These are phyloP conservation scores for Aspergillus felis DNA, from an alignment of 2,329 filamentous ascomycete genomes.

Conservation along the genomic window DNA sequence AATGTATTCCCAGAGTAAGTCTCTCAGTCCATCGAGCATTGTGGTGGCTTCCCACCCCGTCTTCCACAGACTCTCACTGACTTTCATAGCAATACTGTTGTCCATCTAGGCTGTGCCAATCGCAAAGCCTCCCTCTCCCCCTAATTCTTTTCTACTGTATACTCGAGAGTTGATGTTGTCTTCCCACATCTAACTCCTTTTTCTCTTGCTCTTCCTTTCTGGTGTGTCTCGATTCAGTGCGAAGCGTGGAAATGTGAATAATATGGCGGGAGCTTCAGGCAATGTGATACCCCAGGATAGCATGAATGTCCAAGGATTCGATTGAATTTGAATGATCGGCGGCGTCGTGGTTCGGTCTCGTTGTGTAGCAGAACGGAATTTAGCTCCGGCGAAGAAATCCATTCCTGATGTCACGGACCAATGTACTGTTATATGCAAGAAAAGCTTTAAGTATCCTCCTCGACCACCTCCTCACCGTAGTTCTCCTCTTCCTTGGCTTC, in stretches of 20 bases:
- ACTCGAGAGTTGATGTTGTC: conserved; percentile 3
- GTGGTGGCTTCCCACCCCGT: not conserved
- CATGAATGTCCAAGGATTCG: conserved; percentile 20
- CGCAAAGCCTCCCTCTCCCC: conserved; percentile 28
- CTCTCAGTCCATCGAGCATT: not conserved
- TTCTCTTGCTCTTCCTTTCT: conserved; percentile 8
- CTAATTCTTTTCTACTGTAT: conserved; percentile 16
- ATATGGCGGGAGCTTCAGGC: conserved; percentile 21
- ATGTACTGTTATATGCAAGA: conserved; percentile 12
- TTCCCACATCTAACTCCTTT: conserved; percentile 15
- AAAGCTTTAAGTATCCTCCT: conserved; percentile 54
- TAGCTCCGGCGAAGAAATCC: not conserved
- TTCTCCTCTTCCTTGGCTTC: conserved; percentile 52
- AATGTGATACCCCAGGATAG: conserved; percentile 37
- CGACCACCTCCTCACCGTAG: conserved; percentile 77
- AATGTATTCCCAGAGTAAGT: conserved; percentile 80
- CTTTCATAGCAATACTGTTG: conserved; percentile 52
- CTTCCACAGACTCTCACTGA: conserved; percentile 15
- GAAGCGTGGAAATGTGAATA: conserved; percentile 4
- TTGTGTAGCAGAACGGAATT: not conserved
- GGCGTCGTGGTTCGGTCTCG: not conserved
- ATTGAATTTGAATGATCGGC: conserved; percentile 1
- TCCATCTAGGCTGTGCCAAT: conserved; percentile 75
- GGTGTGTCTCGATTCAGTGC: conserved; percentile 6
- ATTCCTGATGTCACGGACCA: not conserved